Base-by-base conservation (phyloP, 345 rosid genomes). In the Aquilaria sinensis region DNA sequence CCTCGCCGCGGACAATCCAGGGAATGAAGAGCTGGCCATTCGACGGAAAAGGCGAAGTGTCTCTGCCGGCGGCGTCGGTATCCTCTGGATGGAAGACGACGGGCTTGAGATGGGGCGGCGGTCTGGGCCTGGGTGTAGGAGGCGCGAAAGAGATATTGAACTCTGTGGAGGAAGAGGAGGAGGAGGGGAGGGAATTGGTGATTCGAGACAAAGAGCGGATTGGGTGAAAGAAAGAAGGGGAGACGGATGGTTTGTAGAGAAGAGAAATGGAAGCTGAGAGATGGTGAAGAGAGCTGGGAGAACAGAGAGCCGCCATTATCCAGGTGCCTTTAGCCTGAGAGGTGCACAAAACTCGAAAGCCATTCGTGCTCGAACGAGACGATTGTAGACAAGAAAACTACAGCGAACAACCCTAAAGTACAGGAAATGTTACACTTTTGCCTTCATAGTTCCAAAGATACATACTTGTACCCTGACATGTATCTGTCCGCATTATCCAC, bases 1-100 rank as follows among this genome's bases (percentile, higher is more conserved):
- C 95, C 57, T 86, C 97, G 14, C 95, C 91, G 47, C 97, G 97
- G 50, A 86, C 82, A 47, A 90, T 88, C 96, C 96, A 94, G 41
- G 99, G 99, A 69, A 93, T 83, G 84, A 77, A 72, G 3, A 86
- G 75, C 76, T 89, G 92, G n/a, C 70, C 70, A 29, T 60, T 13
- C 47, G 9, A 30, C 48, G 61, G 31, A 12, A 49, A 45, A 48
- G 56, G 6, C 1, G 43, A 37, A 32, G 12, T 31, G 12, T 52
- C 57, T 53, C 45, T 67, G 52, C 41, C 49, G 58, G 23, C 23
- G 23, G 23, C 23, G 58, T 46, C 53, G 45, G 45, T 33, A 9
- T 61, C 65, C 10, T 64, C 54, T 12, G 53, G 37, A 32, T 41
- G 14, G 60, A 57, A 13, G 49, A 31, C 58, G 50, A 53, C 59